These are phyloP conservation scores for Gymnopilus dilepis DNA, from an alignment of 768 basidiomycete genomes.

Conservation along the genomic window DNA sequence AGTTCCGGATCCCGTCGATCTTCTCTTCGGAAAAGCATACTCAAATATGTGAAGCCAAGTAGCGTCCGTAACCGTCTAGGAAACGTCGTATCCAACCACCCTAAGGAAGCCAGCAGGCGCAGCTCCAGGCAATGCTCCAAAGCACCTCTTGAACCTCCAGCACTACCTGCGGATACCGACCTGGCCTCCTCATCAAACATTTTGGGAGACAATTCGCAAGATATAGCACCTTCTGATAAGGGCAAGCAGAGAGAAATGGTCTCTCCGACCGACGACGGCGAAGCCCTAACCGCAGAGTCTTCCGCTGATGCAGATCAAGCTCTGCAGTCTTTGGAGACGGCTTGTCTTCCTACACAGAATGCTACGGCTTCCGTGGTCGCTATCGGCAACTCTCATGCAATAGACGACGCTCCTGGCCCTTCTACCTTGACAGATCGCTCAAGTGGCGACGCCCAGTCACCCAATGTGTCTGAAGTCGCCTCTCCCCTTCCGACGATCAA, in stretches of 20 bases:
- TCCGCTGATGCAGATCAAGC: slow-evolving; percentile 17
- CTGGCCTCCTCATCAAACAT: slow-evolving; percentile 18
- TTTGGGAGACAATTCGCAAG: slow-evolving; percentile 21
- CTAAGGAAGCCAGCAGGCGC: slow-evolving; percentile 27
- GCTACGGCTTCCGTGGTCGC: background rate
- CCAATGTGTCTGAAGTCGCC: background rate
- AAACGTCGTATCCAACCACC: slow-evolving; percentile 12
- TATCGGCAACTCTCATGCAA: background rate
- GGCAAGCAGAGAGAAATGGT: slow-evolving; percentile 27
- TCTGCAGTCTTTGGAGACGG: slow-evolving; percentile 3
- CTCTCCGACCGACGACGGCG: slow-evolving; percentile 20
- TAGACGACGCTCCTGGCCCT: background rate
- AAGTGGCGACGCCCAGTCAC: background rate
- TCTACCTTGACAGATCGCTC: background rate
- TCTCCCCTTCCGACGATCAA: background rate
- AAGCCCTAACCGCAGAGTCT: slow-evolving; percentile 11
- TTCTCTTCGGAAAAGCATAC: slow-evolving; percentile 29
- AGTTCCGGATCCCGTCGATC: slow-evolving; percentile 27
- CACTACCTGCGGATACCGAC: slow-evolving; percentile 5
- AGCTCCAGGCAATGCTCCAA: slow-evolving; percentile 40
- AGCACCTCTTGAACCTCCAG: slow-evolving; percentile 26
- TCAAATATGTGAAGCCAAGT: slow-evolving; percentile 30
- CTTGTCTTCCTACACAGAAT: background rate
- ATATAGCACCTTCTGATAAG: slow-evolving; percentile 20
- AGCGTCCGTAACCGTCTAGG: slow-evolving; percentile 25